Evolutionary conservation across 2,329 filamentous ascomycete species (phyloP).

Genomic region (Ophiostoma sp.): DNA sequence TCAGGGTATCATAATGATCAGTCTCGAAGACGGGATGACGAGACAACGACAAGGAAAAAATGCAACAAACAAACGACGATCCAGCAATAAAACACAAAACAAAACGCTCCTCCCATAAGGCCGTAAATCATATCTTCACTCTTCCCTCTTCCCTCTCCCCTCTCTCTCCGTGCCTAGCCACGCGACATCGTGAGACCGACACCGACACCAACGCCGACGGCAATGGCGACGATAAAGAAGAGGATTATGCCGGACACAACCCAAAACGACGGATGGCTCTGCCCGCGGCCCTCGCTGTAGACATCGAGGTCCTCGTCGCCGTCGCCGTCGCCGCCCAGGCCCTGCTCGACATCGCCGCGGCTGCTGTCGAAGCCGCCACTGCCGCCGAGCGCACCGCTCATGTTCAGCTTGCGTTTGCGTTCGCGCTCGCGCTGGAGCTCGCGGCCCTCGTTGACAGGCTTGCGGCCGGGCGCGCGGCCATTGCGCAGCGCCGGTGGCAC

Average conservation of each 20-base stretch:
- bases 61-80: neutral
- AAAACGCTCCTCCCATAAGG: neutral
- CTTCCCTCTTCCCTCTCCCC: conserved; percentile 2
- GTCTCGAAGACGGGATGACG: neutral
- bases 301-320: conserved; percentile 31
- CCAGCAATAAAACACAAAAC: neutral
- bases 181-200: conserved; percentile 29
- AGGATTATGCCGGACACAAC: conserved; percentile 31
- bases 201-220: conserved; percentile 39
- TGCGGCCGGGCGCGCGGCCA: conserved; percentile 24
- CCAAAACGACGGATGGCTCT: conserved; percentile 33
- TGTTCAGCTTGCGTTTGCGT: neutral
- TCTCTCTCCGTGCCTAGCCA: neutral
- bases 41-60: neutral
- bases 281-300: neutral
- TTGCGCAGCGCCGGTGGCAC: conserved; percentile 26
- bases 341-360: neutral
- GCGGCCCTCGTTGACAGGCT: conserved; percentile 23
- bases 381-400: neutral
- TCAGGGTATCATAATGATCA: conserved; percentile 5
- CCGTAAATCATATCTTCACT: neutral
- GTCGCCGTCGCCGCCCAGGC: conserved; percentile 26
- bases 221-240: conserved; percentile 31
- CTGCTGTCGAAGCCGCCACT: neutral
- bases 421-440: conserved; percentile 15